Percentiles rank a stretch among this genome's conserved stretches.
These are phyloP conservation scores for Hevea brasiliensis DNA, from an alignment of 345 rosid genomes.

Conservation along the genomic window DNA sequence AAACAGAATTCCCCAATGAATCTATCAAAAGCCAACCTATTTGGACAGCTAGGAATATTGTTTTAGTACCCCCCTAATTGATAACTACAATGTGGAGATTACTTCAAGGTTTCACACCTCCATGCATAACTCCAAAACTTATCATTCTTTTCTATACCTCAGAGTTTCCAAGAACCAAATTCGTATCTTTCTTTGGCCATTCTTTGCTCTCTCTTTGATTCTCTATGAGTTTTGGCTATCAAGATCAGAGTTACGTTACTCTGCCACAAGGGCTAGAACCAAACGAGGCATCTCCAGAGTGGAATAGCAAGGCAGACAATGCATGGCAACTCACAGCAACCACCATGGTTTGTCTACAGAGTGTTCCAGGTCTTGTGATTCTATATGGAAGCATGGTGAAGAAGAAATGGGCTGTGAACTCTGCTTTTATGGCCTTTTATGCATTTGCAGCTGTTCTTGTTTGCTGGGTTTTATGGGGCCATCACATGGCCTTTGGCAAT, in stretches of 20 bases:
- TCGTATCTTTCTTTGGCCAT: not conserved
- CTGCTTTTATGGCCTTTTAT: slow-evolving; percentile 66
- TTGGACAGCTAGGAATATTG: not conserved
- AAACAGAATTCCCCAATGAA: not conserved
- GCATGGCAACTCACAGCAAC: slow-evolving; percentile 66
- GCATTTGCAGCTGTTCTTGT: slow-evolving; percentile 52
- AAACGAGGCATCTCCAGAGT: slow-evolving; percentile 32
- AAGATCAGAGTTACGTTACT: too few species aligned
- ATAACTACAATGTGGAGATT: slow-evolving; percentile 20
- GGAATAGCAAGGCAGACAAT: slow-evolving; percentile 56
- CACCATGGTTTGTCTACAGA: slow-evolving; percentile 53
- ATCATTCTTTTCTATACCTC: slow-evolving; percentile 19
- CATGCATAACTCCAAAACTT: not conserved
- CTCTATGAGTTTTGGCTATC: slow-evolving; percentile 11
- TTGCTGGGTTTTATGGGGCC: slow-evolving; percentile 64
- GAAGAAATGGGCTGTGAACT: slow-evolving; percentile 72
- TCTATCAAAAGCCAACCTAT: not conserved
- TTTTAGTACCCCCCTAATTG: not conserved
- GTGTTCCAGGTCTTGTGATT: slow-evolving; percentile 64
- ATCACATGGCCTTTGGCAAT: slow-evolving; percentile 50
- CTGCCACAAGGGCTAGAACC: slow-evolving; percentile 30
- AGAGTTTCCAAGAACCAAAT: not conserved
- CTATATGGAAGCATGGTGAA: slow-evolving; percentile 68
- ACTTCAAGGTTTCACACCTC: slow-evolving; percentile 23
- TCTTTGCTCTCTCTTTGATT: not conserved